Conservation (phyloP, 768 basidiomycete species). For the Psilocybe cyanescens region DNA sequence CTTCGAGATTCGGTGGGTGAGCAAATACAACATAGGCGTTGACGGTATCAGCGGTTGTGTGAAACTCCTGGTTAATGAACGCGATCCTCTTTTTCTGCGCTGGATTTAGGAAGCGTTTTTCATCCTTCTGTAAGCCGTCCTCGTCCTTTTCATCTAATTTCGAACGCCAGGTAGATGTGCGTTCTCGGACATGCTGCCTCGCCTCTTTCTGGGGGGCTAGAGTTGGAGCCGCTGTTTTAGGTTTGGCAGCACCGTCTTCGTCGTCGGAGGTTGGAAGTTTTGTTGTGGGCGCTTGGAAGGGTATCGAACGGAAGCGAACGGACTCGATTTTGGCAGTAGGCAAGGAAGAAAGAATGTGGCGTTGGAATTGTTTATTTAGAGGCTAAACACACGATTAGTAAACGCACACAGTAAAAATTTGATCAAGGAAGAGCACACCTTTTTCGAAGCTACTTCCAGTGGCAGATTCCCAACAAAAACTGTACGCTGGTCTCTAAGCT, state of each 20-base stretch:
- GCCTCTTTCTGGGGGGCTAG: slow-evolving; percentile 29
- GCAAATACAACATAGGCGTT: slow-evolving; percentile 95
- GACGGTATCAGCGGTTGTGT: slow-evolving; percentile 72
- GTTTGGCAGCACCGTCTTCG: slow-evolving; percentile 32
- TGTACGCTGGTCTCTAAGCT: slow-evolving; percentile 78
- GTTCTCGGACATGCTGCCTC: slow-evolving; percentile 58
- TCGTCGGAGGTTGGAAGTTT: slow-evolving; percentile 52
- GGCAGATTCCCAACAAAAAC: slow-evolving; percentile 92
- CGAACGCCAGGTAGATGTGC: slow-evolving; percentile 62
- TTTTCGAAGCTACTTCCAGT: slow-evolving; percentile 73
- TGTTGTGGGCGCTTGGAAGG: slow-evolving; percentile 84
- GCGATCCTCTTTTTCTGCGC: slow-evolving; percentile 92
- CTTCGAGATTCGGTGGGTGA: slow-evolving; percentile 50
- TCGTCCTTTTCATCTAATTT: slow-evolving; percentile 46
- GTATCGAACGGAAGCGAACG: slow-evolving; percentile 89
- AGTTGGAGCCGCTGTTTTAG: slow-evolving; percentile 25
- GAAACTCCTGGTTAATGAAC: slow-evolving; percentile 92
- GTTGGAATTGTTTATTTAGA: slow-evolving; percentile 72
- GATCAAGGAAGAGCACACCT: slow-evolving; percentile 50
- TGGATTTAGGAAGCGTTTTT: slow-evolving; percentile 75
- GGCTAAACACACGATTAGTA: slow-evolving; percentile 48
- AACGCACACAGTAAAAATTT: background rate
- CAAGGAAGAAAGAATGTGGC: slow-evolving; percentile 74
- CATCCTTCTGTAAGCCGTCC: slow-evolving; percentile 45
- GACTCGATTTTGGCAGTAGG: slow-evolving; percentile 88